These are phyloP conservation scores for Phlebiopsis gigantea DNA, from an alignment of 768 basidiomycete species.

Conservation along the genomic window DNA sequence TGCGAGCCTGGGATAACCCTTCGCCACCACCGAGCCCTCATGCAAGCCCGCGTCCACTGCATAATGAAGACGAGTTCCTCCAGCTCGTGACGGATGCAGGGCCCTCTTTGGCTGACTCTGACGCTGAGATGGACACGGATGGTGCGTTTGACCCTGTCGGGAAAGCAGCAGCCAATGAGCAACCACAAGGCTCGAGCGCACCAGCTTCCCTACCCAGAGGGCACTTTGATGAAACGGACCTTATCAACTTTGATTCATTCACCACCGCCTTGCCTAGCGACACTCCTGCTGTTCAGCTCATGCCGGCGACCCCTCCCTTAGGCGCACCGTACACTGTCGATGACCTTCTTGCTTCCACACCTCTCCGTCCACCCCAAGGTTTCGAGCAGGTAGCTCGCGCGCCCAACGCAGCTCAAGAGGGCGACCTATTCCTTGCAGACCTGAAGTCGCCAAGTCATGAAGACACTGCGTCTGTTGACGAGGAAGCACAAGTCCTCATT, in stretches of 20 bases:
- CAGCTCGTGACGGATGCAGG: neutral
- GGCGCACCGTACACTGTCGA: slow-evolving; percentile 4
- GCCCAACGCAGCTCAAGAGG: neutral
- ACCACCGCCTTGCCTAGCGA: neutral
- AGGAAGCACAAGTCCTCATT: slow-evolving; percentile 1
- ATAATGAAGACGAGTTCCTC: neutral
- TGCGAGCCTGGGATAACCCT: slow-evolving; percentile 70
- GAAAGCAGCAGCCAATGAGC: neutral
- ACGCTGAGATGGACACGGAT: neutral
- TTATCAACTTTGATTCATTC: slow-evolving; percentile 11
- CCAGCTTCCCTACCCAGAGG: neutral
- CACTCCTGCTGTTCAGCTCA: neutral
- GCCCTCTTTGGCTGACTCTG: neutral
- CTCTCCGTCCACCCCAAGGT: neutral
- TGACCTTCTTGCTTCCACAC: slow-evolving; percentile 1
- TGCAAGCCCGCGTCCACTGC: neutral
- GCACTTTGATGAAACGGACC: neutral
- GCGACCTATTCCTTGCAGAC: neutral
- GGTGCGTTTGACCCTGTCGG: neutral
- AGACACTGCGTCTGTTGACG: neutral
- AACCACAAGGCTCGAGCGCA: neutral
- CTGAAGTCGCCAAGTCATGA: neutral
- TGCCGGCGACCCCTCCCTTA: slow-evolving; percentile 4
- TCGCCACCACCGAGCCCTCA: slow-evolving; percentile 51
- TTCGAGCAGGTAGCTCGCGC: neutral